A percentile compares a stretch with the other conserved stretches of the same genome.
Evolutionary conservation across 2,329 filamentous ascomycete species (phyloP).

Genomic region (Fonsecaea pedrosoi): DNA sequence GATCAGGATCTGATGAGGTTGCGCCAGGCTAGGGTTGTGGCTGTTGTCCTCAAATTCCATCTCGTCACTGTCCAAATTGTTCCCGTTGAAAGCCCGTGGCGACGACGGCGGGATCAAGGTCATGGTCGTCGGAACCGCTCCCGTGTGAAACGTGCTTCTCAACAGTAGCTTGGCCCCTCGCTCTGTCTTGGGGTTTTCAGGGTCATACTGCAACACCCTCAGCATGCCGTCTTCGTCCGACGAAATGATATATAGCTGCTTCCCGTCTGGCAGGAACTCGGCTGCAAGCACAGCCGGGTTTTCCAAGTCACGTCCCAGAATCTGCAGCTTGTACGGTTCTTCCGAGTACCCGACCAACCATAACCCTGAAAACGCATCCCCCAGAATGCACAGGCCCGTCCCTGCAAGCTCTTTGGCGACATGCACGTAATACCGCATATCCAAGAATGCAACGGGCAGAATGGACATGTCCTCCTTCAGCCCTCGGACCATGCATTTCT

Average conservation of each 20-base stretch:
- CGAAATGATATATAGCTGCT: slow-evolving; percentile 80
- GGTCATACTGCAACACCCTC: slow-evolving; percentile 91
- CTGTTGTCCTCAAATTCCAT: slow-evolving; percentile 31
- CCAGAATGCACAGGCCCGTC: slow-evolving; percentile 84
- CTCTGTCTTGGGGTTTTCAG: slow-evolving; percentile 92
- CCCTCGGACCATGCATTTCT: slow-evolving; percentile 96
- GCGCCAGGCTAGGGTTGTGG: slow-evolving; percentile 33
- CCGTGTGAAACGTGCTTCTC: slow-evolving; percentile 84
- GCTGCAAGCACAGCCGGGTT: slow-evolving; percentile 79
- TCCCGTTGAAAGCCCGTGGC: slow-evolving; percentile 31
- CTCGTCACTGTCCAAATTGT: slow-evolving; percentile 34
- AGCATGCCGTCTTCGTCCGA: slow-evolving; percentile 85
- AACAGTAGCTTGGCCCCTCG: slow-evolving; percentile 87
- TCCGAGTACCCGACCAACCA: slow-evolving; percentile 98
- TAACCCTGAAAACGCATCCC: slow-evolving; percentile 88
- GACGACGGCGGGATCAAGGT: slow-evolving; percentile 69
- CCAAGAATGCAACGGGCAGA: slow-evolving; percentile 93
- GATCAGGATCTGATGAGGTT: slow-evolving; percentile 57
- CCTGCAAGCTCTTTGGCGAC: slow-evolving; percentile 82
- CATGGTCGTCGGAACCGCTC: slow-evolving; percentile 76
- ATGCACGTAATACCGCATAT: slow-evolving; percentile 93
- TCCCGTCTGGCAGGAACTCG: slow-evolving; percentile 86
- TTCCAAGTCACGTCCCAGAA: slow-evolving; percentile 85
- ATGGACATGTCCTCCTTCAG: slow-evolving; percentile 94
- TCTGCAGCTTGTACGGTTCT: slow-evolving; percentile 92